phyloP scores from a whole-genome alignment of 257 asterid species.

The Ilex asprella region DNA sequence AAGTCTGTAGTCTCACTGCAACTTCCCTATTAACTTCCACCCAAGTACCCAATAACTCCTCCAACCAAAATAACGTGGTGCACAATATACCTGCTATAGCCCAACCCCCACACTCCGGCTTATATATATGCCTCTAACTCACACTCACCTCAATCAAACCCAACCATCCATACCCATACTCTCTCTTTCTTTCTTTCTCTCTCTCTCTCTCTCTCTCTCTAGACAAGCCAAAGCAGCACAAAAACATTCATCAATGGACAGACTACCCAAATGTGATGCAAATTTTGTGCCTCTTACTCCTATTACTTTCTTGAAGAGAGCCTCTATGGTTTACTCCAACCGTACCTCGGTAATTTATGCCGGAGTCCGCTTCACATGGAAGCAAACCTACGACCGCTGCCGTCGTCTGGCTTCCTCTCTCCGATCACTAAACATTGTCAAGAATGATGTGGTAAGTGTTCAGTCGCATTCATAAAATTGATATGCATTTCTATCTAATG shows the following conservation, averaged over 20 bases:
- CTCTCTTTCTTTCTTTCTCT: neutral
- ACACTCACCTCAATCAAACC: neutral
- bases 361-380: slow-evolving; percentile 52
- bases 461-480: no score
- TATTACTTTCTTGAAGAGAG: slow-evolving; percentile 60
- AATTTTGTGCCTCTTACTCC: slow-evolving; percentile 70
- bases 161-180: neutral
- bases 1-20: slow-evolving; percentile 20
- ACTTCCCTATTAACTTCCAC: slow-evolving; percentile 16
- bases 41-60: neutral
- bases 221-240: neutral
- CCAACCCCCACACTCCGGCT: neutral
- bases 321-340: slow-evolving; percentile 47
- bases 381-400: slow-evolving; percentile 58
- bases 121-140: neutral
- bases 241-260: slow-evolving; percentile 31
- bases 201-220: neutral
- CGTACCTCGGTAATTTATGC: slow-evolving; percentile 54
- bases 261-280: slow-evolving; percentile 58
- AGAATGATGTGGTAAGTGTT: slow-evolving; percentile 58
- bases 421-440: slow-evolving; percentile 35
- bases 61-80: neutral
- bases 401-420: slow-evolving; percentile 77
- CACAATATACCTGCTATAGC: neutral
- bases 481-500: no score